A percentile compares a stretch with the other conserved stretches of the same genome.
phyloP scores from a whole-genome alignment of 176 grass and related monocot genomes.

The Metroxylon sagu region DNA sequence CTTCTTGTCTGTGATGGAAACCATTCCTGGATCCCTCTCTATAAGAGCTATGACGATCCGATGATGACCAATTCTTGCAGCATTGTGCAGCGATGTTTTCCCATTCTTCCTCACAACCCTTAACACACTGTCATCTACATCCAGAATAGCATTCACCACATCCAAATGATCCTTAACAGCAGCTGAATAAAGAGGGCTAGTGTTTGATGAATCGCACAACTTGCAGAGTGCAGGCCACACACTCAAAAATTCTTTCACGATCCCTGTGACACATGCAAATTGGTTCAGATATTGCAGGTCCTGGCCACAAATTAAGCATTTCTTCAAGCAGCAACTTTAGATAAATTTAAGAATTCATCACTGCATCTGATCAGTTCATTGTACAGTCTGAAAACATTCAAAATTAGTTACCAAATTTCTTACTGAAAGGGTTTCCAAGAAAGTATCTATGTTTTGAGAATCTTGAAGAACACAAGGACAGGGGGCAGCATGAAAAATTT shows the following conservation, averaged over 20 bases:
- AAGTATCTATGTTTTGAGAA: too few relatives aligned
- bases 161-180: conserved; percentile 84
- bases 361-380: too few relatives aligned
- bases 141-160: conserved; percentile 77
- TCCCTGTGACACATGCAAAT: conserved; percentile 23
- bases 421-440: too few relatives aligned
- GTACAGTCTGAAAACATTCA: too few relatives aligned
- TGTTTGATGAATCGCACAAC: conserved; percentile 69
- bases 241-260: conserved; percentile 68
- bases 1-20: conserved; percentile 78
- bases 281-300: background rate
- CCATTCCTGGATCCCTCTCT: conserved; percentile 63
- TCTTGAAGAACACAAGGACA: too few relatives aligned
- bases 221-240: conserved; percentile 62
- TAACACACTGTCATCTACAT: conserved; percentile 39
- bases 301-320: too few relatives aligned
- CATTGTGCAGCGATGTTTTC: conserved; percentile 77
- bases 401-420: too few relatives aligned
- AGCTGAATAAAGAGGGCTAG: conserved; percentile 82
- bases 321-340: background rate
- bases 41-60: conserved; percentile 70
- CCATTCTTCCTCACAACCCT: conserved; percentile 87
- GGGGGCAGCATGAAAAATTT: too few relatives aligned
- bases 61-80: conserved; percentile 74
- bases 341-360: too few relatives aligned